phyloP scores from a whole-genome alignment of 495 filamentous ascomycete species.

The Trichoderma erinaceum region DNA sequence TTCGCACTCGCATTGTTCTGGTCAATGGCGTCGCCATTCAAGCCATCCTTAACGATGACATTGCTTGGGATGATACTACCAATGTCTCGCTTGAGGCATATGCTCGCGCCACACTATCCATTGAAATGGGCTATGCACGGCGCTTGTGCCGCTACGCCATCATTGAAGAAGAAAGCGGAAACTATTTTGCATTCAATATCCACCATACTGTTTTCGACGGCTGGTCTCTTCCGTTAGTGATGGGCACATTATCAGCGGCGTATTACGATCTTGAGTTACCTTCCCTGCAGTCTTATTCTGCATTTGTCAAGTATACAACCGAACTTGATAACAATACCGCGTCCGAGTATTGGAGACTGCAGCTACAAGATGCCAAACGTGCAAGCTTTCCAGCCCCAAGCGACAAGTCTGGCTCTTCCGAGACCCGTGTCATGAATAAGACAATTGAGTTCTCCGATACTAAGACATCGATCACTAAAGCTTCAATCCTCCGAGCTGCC shows the following conservation, averaged over 20 bases:
- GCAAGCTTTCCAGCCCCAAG: conserved; percentile 2
- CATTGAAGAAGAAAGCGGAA: conserved; percentile 15
- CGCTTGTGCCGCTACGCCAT: conserved; percentile 25
- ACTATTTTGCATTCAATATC: conserved; percentile 46
- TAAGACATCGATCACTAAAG: conserved; percentile 24
- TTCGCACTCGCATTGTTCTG: conserved; percentile 58
- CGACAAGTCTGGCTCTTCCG: neutral
- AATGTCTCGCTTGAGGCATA: neutral
- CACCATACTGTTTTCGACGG: conserved; percentile 14
- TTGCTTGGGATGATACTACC: conserved; percentile 18
- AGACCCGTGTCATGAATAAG: conserved; percentile 19
- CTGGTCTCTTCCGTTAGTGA: neutral
- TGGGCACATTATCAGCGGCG: neutral
- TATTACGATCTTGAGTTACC: neutral
- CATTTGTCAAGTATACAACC: neutral
- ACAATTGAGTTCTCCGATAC: neutral
- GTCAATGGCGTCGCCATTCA: conserved; percentile 20
- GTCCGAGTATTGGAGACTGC: conserved; percentile 4
- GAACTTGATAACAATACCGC: neutral
- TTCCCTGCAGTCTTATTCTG: neutral
- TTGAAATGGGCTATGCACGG: conserved; percentile 17
- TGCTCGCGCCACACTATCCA: neutral
- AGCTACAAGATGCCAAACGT: conserved; percentile 3
- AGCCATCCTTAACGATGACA: conserved; percentile 21
- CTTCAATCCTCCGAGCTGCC: conserved; percentile 41